phyloP scores from a whole-genome alignment of 306 rosid species.

The Glycyrrhiza uralensis region DNA sequence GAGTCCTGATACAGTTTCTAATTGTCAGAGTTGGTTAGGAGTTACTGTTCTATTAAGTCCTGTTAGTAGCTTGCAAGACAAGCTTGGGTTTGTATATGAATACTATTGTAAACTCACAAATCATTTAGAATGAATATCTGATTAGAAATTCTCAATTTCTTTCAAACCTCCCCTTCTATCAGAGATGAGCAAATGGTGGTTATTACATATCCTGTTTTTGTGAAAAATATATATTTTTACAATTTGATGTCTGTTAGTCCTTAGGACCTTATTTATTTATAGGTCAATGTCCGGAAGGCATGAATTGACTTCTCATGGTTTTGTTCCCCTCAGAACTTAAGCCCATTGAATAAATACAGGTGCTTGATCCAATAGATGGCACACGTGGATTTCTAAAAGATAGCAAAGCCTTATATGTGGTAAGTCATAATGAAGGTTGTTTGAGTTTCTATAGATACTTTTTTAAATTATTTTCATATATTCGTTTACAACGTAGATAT shows the following conservation, averaged over 20 bases:
- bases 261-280: not conserved
- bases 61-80: not conserved
- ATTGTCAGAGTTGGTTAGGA: not conserved
- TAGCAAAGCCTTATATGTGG: slow-evolving; percentile 66
- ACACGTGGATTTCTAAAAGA: slow-evolving; percentile 74
- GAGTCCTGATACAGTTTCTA: not conserved
- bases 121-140: not conserved
- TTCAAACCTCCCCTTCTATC: not conserved
- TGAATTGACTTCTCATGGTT: slow-evolving; percentile 15
- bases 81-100: not conserved
- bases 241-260: not conserved
- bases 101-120: not conserved
- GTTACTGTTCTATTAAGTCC: not conserved
- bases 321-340: slow-evolving; percentile 17
- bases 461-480: not conserved
- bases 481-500: not conserved
- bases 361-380: slow-evolving; percentile 92
- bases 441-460: not conserved
- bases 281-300: not conserved
- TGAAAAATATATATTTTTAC: slow-evolving; percentile 1
- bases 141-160: not conserved
- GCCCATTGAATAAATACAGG: slow-evolving; percentile 46
- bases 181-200: not conserved
- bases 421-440: slow-evolving; percentile 36
- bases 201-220: not conserved